Evolutionary conservation across 2,329 filamentous ascomycete genomes (phyloP).

Genomic region (Podosphaera fusca): DNA sequence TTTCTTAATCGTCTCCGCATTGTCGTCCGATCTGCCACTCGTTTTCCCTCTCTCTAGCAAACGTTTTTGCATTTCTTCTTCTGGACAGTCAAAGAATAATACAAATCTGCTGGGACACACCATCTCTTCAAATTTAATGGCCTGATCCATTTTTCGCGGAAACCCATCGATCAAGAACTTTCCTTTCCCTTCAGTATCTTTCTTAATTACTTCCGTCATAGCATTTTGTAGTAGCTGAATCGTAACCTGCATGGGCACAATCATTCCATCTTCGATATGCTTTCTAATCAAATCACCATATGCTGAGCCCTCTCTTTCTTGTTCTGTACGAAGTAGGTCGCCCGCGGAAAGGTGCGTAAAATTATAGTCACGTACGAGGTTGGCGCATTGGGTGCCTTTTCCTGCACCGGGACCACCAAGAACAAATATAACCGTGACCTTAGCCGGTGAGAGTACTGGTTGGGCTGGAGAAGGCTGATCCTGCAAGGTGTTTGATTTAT

Average conservation of each 20-base stretch:
- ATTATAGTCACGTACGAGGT: slow-evolving; percentile 65
- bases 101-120: slow-evolving; percentile 71
- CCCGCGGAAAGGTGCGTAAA: slow-evolving; percentile 89
- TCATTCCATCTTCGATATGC: slow-evolving; percentile 83
- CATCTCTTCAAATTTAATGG: slow-evolving; percentile 70
- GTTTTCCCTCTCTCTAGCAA: slow-evolving; percentile 82
- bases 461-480: no score
- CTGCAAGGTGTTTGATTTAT: neutral
- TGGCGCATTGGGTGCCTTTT: slow-evolving; percentile 87
- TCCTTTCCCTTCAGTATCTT: slow-evolving; percentile 26
- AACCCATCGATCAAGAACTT: slow-evolving; percentile 69
- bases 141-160: slow-evolving; percentile 93
- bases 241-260: slow-evolving; percentile 98
- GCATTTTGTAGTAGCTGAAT: slow-evolving; percentile 84
- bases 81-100: slow-evolving; percentile 84
- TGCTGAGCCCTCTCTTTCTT: slow-evolving; percentile 62
- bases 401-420: slow-evolving; percentile 88
- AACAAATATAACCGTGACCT: slow-evolving; percentile 87
- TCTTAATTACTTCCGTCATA: slow-evolving; percentile 48
- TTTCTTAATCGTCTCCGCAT: slow-evolving; percentile 88
- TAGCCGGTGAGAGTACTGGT: slow-evolving; percentile 37
- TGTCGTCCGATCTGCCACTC: slow-evolving; percentile 77
- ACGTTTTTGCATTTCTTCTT: slow-evolving; percentile 65
- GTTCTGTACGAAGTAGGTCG: slow-evolving; percentile 81
- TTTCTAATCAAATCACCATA: slow-evolving; percentile 83